Conservation (phyloP, 768 basidiomycete genomes). For the Sporobolomyces phaffii region DNA sequence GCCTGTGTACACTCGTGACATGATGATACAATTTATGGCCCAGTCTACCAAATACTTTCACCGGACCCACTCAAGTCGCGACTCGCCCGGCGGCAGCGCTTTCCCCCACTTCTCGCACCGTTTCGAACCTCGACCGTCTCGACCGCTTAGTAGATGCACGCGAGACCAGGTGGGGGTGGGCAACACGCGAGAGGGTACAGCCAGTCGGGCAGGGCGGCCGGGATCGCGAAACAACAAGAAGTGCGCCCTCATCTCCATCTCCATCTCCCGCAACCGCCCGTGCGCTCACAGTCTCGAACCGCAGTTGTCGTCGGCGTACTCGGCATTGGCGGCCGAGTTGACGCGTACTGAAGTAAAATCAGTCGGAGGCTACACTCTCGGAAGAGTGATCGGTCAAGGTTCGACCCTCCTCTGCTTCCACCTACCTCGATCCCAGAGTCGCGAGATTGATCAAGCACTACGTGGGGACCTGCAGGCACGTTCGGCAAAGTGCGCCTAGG, state of each 20-base stretch:
- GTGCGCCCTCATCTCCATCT: not conserved
- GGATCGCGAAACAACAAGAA: conserved; percentile 3
- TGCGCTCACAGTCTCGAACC: too few species aligned
- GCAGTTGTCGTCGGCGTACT: conserved; percentile 48
- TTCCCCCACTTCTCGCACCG: not conserved
- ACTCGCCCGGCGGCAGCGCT: too few species aligned
- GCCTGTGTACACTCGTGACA: too few species aligned
- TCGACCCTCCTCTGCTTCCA: not conserved
- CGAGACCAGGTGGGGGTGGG: not conserved
- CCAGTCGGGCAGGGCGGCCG: not conserved
- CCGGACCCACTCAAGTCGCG: too few species aligned
- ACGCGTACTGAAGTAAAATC: conserved; percentile 46
- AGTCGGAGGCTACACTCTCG: conserved; percentile 48
- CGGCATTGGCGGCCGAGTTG: conserved; percentile 47
- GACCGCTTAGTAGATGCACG: too few species aligned
- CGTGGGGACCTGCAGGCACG: conserved; percentile 71
- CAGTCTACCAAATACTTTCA: too few species aligned
- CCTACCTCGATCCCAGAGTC: not conserved
- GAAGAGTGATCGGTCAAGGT: conserved; percentile 49
- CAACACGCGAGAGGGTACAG: not conserved
- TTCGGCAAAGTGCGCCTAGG: conserved; percentile 95
- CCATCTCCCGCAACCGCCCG: not conserved
- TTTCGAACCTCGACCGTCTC: too few species aligned
- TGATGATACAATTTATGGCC: too few species aligned
- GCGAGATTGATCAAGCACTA: not conserved